Base-by-base conservation (phyloP, 768 basidiomycete species). In the Boletus edulis region DNA sequence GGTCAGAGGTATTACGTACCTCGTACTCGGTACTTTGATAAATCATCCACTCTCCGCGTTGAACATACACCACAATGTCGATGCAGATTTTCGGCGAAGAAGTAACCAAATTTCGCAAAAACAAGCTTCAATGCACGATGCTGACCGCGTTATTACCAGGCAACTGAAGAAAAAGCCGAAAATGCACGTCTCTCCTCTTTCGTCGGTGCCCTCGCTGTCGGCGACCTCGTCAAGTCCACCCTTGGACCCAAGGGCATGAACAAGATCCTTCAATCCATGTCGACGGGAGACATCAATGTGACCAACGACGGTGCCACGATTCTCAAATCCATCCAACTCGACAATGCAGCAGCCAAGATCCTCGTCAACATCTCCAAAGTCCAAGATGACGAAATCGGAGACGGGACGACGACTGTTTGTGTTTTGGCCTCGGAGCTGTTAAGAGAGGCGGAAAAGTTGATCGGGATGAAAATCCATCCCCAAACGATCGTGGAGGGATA, bases 191-290 rank as follows among this genome's bases (percentile, higher is more conserved):
- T 99, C 61, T 94, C 94, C 4, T 96, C 94, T 4, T 99, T 99
- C 72, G 91, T 99, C 51, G 97, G 97, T 34, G 96, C 97, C 7
- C 85, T 97, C 62, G 97, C 97, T 0, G 81, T 99, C 34, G 97
- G 97, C 41, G 97, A 99, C 76, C 85, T 99, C 61, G 96, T 99
- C 66, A 98, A 98, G 76, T 96, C 94, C 1, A 99, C 97, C 9
- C 82, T 99, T 3, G 97, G 97, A 10, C 97, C 97, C 22, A 98
- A 99, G 73, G 97, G 97, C 52, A 99, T 98, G 96, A 98, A 98
- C 85, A 98, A 98, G 78, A 98, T 99, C 59, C 84, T 99, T 15
- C 96, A 95, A 72, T 95, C 93, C 2, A 85, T 73, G 2, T 91
- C 94, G 6, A 84, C 88, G 0, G 93, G 94, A 6, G 91, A 94